Base-by-base conservation (phyloP, 1,139 yeast species). In the Taphrina wiesneri region DNA sequence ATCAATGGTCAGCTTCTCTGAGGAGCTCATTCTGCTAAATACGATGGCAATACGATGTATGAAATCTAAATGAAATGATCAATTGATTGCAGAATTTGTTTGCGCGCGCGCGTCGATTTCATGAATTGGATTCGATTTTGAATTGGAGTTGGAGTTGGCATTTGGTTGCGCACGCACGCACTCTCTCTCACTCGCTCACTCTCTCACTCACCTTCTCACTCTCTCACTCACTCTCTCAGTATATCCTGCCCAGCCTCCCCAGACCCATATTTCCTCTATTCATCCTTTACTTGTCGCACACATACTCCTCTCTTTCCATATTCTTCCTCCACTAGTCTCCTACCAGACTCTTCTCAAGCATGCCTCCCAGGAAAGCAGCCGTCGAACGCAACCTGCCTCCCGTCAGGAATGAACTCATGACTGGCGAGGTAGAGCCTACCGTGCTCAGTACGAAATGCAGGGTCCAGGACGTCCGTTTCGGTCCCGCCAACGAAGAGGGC, bases 401-500 rank as follows among this genome's bases (percentile, higher is more conserved):
- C 41, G 41, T 30, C 36, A 52, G 45, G 51, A 60, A 60, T 30
- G 51, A 39, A 21, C 43, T 51, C 43, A 60, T 60, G 64, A 51
- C 36, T 2, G 47, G 34, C 3, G 57, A 60, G 25, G 43, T 43
- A 7, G 52, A 60, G 1, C 41, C 57, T 2, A 23, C 47, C 28
- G 51, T 60, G 17, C 46, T 60, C 17, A 26, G 54, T 25, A 30
- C 56, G 17, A 56, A 65, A 19, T 65, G 67, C 46, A 49, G 65
- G 28, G 34, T 47, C 17, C 65, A 65, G 51, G 63, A 59, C 28
- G 65, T 60, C 41, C 46, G 54, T 3, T 65, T 65, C 65, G 57
- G 47, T n/a, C 51, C 49, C 6, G 49, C 47, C n/a, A 57, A 60
- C 52, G 57, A 57, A 36, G 61, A 53, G 13, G 62, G 56, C 39